A percentile compares a stretch with the other conserved stretches of the same genome.
These are phyloP conservation scores for Oxytropis ochrocephala DNA, from an alignment of 306 rosid genomes.

Conservation along the genomic window DNA sequence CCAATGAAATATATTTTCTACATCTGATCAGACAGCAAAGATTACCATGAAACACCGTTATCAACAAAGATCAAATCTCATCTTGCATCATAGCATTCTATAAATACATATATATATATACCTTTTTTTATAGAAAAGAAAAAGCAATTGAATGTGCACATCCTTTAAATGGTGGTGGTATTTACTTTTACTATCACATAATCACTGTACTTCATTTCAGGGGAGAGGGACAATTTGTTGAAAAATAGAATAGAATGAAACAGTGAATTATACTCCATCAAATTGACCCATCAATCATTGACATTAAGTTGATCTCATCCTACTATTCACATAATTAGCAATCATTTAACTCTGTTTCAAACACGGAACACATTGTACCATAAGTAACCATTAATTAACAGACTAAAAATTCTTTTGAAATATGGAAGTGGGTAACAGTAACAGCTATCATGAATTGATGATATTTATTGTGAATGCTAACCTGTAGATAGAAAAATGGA, in stretches of 20 bases:
- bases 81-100: not conserved
- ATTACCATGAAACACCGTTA: not conserved
- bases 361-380: not conserved
- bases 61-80: slow-evolving; percentile 6
- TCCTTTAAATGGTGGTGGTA: not conserved
- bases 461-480: slow-evolving; percentile 9
- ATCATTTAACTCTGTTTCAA: not conserved
- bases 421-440: not conserved
- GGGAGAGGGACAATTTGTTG: not conserved
- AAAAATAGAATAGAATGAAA: not conserved
- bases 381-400: not conserved
- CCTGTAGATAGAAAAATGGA: not conserved
- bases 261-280: not conserved
- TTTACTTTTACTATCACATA: not conserved
- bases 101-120: not conserved
- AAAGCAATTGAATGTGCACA: not conserved
- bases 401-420: not conserved
- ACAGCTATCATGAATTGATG: not conserved
- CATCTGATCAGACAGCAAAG: slow-evolving; percentile 18
- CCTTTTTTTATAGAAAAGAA: not conserved
- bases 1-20: slow-evolving; percentile 11
- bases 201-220: too few relatives aligned
- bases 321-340: not conserved
- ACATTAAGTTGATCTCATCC: not conserved
- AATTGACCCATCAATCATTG: slow-evolving; percentile 7